Conservation (phyloP, 108 stramenopile genomes). For the Discostella stelligeroides region DNA sequence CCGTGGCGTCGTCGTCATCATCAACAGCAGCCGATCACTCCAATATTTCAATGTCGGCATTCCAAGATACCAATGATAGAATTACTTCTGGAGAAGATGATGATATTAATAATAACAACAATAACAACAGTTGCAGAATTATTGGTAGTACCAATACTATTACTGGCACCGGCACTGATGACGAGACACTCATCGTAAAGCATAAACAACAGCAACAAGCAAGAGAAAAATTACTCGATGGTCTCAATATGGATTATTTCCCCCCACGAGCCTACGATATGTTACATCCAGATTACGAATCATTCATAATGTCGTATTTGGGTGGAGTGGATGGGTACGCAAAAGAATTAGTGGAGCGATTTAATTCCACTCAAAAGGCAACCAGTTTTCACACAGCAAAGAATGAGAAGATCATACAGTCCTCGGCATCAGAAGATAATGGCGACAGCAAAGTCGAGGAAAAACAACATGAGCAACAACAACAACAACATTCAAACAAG, state of each 20-base stretch:
- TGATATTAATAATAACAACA: neutral
- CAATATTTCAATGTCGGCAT: conserved; percentile 15
- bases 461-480: conserved; percentile 1
- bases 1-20: conserved; percentile 73
- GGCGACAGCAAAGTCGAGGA: too few species aligned
- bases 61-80: neutral
- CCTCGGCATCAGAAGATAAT: too few species aligned
- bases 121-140: too few species aligned
- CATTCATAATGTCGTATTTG: conserved; percentile 46
- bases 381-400: neutral
- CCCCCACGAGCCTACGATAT: conserved; percentile 37
- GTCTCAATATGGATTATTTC: conserved; percentile 33
- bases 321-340: conserved; percentile 23
- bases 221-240: conserved; percentile 11
- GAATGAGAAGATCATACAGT: too few species aligned
- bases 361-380: neutral
- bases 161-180: too few species aligned
- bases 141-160: too few species aligned
- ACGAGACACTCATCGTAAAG: neutral
- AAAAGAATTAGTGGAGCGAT: conserved; percentile 43
- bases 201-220: neutral
- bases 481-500: neutral
- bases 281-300: conserved; percentile 47
- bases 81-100: too few species aligned
- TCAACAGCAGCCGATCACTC: neutral